A percentile compares a stretch with the other conserved stretches of the same genome.
These are phyloP conservation scores for Cystobasidium pallidum DNA, from an alignment of 1,284 basidiomycete species.

Conservation along the genomic window DNA sequence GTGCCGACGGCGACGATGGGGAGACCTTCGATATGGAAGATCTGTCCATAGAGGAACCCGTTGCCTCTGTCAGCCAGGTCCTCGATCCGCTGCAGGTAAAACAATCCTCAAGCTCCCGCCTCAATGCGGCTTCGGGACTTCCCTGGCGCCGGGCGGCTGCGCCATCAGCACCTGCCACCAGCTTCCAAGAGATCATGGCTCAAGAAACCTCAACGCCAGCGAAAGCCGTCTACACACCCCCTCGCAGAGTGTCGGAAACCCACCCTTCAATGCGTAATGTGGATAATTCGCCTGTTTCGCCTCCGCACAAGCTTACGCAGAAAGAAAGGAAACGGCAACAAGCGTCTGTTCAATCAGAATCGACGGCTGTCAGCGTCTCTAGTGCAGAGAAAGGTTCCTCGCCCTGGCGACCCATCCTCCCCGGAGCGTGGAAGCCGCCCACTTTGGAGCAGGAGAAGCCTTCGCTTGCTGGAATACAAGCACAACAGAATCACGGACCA, in stretches of 20 bases:
- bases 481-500: neutral
- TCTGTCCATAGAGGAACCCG: conserved; percentile 48
- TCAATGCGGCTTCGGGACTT: neutral
- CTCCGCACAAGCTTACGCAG: conserved; percentile 11
- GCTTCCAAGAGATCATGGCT: conserved; percentile 54
- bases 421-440: conserved; percentile 39
- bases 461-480: conserved; percentile 2
- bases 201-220: conserved; percentile 12
- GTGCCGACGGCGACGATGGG: conserved; percentile 52
- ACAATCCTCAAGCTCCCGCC: neutral
- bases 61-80: conserved; percentile 26
- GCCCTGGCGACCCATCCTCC: conserved; percentile 35
- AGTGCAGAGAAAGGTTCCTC: conserved; percentile 21
- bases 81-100: conserved; percentile 2
- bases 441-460: neutral
- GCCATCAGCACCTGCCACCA: conserved; percentile 46
- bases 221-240: neutral
- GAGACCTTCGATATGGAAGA: conserved; percentile 60
- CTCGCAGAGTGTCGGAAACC: conserved; percentile 15
- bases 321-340: conserved; percentile 37
- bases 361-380: neutral
- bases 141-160: conserved; percentile 26
- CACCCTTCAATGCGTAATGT: neutral
- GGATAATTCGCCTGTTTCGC: conserved; percentile 2
- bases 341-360: neutral